Evolutionary conservation across 345 rosid species (phyloP), one percentile per base, ranked within the genome.

Genomic region (Cardiospermum halicacabum): DNA sequence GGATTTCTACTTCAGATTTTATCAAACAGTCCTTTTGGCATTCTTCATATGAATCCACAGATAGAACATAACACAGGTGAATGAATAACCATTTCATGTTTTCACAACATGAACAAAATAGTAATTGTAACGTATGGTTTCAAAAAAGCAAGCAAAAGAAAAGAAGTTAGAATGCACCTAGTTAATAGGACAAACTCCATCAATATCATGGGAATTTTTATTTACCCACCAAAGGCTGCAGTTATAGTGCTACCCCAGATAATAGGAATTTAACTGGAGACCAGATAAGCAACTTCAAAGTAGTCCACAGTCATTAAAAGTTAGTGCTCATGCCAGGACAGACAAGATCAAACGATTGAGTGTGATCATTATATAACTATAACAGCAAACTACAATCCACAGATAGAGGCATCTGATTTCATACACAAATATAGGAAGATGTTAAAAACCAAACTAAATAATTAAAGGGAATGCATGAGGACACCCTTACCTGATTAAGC

Each of bases 401-500:
- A 9, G 11, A 10, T 15, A 9, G 25, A 22, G 48, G 21, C 36
- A 25, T 10, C 18, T 31, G 32, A 11, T 58, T 34, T 24, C 6
- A 24, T 25, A 49, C 15, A 50, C 32, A 11, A 61, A 43, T 48
- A 31, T 48, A 15, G 47, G 45, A 5, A n/a, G 7, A 51, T 2
- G 31, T 42, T 31, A 28, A 55, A 55, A 30, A 40, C 53, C 11
- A 15, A 68, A 16, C 13, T 47, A n/a, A n/a, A n/a, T n/a, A 9
- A 45, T 31, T 18, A 25, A 50, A 0, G 16, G 16, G 58, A 22
- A 51, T 64, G 11, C 25, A 13, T 42, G 18, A 45, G n/a, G 19
- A 58, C 66, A 36, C 3, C 26, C 61, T 80, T 62, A 91, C 97
- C 93, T 95, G 97, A 83, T 95, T 95, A 74, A 95, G 97, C 99